These are phyloP conservation scores for Backusella circina DNA, from an alignment of 192 early-diverging fungal species.

Conservation along the genomic window DNA sequence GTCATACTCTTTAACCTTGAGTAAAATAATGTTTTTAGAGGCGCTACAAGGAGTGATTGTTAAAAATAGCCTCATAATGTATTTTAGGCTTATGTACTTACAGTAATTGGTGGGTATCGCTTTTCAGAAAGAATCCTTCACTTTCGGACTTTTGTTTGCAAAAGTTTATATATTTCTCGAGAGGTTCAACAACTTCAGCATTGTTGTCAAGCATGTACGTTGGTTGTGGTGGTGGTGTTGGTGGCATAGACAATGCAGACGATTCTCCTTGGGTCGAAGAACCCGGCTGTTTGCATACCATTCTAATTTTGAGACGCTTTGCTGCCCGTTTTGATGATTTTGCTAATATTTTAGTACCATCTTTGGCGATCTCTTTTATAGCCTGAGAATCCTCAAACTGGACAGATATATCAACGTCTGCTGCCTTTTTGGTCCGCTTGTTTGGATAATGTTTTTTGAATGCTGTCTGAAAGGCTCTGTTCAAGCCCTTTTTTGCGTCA, in stretches of 20 bases:
- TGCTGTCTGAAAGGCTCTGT: neutral
- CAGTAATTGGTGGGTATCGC: neutral
- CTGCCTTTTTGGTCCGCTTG: conserved; percentile 4
- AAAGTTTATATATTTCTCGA: conserved; percentile 2
- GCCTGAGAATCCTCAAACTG: conserved; percentile 6
- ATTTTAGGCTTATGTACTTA: conserved; percentile 12
- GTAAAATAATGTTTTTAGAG: conserved; percentile 3
- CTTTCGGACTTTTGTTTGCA: conserved; percentile 4
- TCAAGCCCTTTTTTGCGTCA: neutral
- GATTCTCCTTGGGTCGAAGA: neutral
- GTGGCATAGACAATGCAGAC: neutral
- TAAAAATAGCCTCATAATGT: conserved; percentile 8
- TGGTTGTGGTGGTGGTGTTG: conserved; percentile 1
- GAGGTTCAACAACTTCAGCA: conserved; percentile 2
- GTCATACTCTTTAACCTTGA: neutral
- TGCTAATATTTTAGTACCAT: conserved; percentile 7
- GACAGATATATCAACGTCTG: conserved; percentile 3
- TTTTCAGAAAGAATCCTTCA: neutral
- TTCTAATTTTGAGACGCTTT: conserved; percentile 1
- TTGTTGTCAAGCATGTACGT: conserved; percentile 1
- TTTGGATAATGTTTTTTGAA: conserved; percentile 7
- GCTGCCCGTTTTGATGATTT: conserved; percentile 6
- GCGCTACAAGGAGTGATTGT: conserved; percentile 5
- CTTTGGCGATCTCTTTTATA: neutral
- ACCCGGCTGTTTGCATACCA: neutral